Base-by-base conservation (phyloP, 257 asterid genomes). In the Vinca minor region DNA sequence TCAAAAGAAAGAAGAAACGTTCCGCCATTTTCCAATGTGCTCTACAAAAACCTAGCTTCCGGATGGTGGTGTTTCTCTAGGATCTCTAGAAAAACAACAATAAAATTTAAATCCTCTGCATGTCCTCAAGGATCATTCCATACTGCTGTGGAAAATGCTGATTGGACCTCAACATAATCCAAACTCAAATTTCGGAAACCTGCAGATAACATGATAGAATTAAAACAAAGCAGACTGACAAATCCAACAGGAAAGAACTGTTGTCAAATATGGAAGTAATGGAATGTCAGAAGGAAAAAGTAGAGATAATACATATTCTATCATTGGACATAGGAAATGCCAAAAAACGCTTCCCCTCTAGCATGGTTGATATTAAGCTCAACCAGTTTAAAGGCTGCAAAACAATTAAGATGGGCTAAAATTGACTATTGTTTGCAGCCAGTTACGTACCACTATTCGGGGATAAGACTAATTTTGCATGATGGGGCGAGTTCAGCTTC, bases 401-500 rank as follows among this genome's bases (percentile, higher is more conserved):
- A 17, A 14, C 5, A 23, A 9, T 14, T 31, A 56, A 31, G 25
- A 18, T 56, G 23, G 62, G 8, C 3, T 26, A 3, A 56, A n/a
- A n/a, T n/a, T n/a, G n/a, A n/a, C n/a, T n/a, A n/a, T n/a, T n/a
- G n/a, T n/a, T n/a, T 1, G 0, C 9, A 26, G 17, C 21, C 47
- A 36, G 18, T 59, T 42, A n/a, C 66, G 17, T 62, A 62, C 66
- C 66, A 44, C 36, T 23, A 38, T 61, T 14, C 6, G 49, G 53
- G 25, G 25, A 17, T 36, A 62, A 42, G 8, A 28, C 38, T 62
- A 18, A 62, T n/a, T n/a, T n/a, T 42, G 38, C 39, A 42, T 6
- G 36, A 28, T 38, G n/a, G n/a, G n/a, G 38, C 8, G 34, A 62
- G 21, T 50, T 91, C 84, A 93, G 89, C 77, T 85, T 71, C 99